Percentiles rank a stretch among this genome's conserved stretches.
Evolutionary conservation across 768 basidiomycete species (phyloP).

Genomic region (Kwoniella heveanensis): DNA sequence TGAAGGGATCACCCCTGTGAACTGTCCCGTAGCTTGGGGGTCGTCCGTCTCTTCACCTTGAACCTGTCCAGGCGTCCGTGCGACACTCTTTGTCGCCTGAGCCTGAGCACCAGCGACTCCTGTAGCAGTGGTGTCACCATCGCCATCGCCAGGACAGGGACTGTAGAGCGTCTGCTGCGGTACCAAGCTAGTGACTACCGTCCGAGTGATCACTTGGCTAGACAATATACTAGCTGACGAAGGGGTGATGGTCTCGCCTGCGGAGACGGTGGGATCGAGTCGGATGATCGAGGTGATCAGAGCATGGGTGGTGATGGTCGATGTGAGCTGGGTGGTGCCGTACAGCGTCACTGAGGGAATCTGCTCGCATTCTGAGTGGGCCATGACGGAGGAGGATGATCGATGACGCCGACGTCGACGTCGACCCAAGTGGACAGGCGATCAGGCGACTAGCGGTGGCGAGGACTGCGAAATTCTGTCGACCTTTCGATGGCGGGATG

Average conservation of each 20-base stretch:
- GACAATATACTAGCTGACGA: constrained; percentile 5
- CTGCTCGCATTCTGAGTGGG: constrained; percentile 16
- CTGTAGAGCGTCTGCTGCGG: constrained; percentile 35
- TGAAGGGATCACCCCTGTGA: constrained; percentile 8
- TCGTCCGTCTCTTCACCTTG: constrained; percentile 3
- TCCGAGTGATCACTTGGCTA: neutral
- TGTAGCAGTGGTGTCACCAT: neutral
- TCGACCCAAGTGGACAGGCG: too few species aligned
- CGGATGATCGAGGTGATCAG: constrained; percentile 3
- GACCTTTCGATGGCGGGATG: too few species aligned
- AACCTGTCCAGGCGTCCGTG: neutral
- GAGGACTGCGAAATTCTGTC: too few species aligned
- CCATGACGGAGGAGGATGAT: neutral
- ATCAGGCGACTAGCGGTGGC: too few species aligned
- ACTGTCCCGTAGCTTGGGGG: constrained; percentile 14
- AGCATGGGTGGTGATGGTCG: constrained; percentile 12
- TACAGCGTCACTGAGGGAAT: constrained; percentile 31
- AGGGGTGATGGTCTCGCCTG: neutral
- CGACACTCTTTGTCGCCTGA: neutral
- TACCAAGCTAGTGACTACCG: constrained; percentile 24
- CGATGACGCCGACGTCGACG: neutral
- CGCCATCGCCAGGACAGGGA: constrained; percentile 19
- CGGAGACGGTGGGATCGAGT: neutral
- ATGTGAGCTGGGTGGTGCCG: constrained; percentile 33
- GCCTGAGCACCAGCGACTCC: neutral